Evolutionary conservation across 2,329 filamentous ascomycete species (phyloP), one percentile per base, ranked within the genome.

Genomic region (Sclerotiophoma versabilis): DNA sequence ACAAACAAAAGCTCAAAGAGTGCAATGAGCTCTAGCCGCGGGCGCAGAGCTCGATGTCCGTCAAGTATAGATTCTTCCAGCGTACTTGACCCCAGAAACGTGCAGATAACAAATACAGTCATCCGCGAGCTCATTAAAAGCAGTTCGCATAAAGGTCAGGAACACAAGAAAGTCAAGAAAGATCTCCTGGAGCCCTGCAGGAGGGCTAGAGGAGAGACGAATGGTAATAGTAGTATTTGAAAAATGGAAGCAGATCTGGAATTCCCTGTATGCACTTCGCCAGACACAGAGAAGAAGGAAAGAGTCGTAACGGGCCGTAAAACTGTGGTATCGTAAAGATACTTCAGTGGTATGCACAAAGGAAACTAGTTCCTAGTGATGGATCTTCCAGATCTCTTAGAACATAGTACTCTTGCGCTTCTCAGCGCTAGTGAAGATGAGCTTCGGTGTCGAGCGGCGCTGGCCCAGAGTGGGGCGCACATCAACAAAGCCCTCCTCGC

Each of bases 371-470:
- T 54, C 58, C 57, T 60, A 52, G 32, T 54, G 57, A 54, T 53
- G 44, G 43, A 58, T 47, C 41, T 50, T 58, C 59, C 62, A 54
- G 54, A 41, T 59, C 33, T 57, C 79, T 80, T 80, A 88, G 70
- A 83, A 84, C 71, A 85, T 76, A 55, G 83, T 80, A 76, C 84
- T 89, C 83, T 92, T 96, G 76, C 92, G 90, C 85, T 96, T 96
- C 81, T 96, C 92, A 59, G 88, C 89, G 74, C 87, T 93, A 63
- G 90, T 93, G 63, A 97, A 84, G 63, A 97, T 89, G 71, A 96
- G 86, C 82, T 92, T 89, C 48, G 92, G 89, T 65, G 89, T 90
- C 81, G 89, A 93, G 77, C 92, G 91, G 77, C 91, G 87, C 54
- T 83, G 81, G 34, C 74, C 74, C 60, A 84, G 82, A 34, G 79